Conservation (phyloP, 148 eudicot genomes). For the Vaccinium corymbosum region DNA sequence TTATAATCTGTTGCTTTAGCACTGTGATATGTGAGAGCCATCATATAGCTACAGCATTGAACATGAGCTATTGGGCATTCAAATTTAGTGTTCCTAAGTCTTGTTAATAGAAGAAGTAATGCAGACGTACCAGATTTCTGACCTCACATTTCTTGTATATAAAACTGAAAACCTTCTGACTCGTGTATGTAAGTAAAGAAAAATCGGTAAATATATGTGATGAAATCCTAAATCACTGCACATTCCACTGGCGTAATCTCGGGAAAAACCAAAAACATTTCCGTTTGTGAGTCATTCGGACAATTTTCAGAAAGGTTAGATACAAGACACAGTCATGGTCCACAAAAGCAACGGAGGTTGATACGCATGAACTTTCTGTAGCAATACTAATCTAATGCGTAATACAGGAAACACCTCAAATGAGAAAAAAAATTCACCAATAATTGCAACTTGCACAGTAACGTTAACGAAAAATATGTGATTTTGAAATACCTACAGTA, state of each 20-base stretch:
- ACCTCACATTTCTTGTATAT: neutral
- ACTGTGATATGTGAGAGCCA: too few relatives aligned
- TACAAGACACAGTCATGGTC: neutral
- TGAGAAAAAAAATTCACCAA: neutral
- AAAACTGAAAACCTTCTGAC: neutral
- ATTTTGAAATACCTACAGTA: neutral
- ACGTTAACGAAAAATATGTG: neutral
- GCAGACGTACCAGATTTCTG: neutral
- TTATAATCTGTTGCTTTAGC: too few relatives aligned
- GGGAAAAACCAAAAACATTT: neutral
- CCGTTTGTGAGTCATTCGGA: neutral
- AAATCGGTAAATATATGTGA: neutral
- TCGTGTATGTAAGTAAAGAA: neutral
- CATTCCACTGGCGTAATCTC: neutral
- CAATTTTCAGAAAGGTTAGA: neutral
- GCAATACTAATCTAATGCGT: neutral
- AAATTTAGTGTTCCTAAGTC: too few relatives aligned
- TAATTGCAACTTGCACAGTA: neutral
- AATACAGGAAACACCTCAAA: neutral
- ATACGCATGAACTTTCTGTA: neutral
- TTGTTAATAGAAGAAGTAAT: too few relatives aligned
- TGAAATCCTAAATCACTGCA: neutral
- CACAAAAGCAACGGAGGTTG: neutral
- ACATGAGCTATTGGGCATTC: too few relatives aligned
- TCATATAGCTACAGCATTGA: too few relatives aligned